Base-by-base conservation (phyloP, 106 monocot species). In the Phalaenopsis aphrodite region DNA sequence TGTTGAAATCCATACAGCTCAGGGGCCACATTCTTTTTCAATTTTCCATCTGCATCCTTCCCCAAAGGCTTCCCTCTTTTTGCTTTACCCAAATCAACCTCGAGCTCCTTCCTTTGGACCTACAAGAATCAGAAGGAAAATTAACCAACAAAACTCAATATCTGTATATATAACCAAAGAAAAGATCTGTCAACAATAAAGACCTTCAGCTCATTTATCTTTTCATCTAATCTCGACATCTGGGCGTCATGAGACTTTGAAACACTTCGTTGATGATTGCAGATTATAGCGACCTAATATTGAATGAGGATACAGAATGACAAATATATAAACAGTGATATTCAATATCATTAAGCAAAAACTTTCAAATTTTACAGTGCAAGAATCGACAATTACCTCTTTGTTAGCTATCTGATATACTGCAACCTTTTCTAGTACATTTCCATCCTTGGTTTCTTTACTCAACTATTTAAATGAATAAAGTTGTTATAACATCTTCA, bases 231-330 rank as follows among this genome's bases (percentile, higher is more conserved):
- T 89, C 78, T 88, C 41, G 86, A 82, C 90, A 94, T 97, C 83
- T 92, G 93, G 72, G 88, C 80, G 14, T 97, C 96, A 86, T 97
- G 96, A 8, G 92, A 80, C 87, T 97, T 97, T 47, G 94, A 93
- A 52, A 97, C 96, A 79, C 80, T 90, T 12, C 96, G 85, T 78
- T 94, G 96, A 88, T 97, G 96, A 81, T 97, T 97, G 78, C 96
- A 97, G 64, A 97, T 94, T 37, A 94, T 94, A 30, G 96, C 96
- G 66, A 94, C 96, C 96, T 94, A 75, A 73, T 48, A 43, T 30
- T 0, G 79, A 78, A 42, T 43, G 4, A 5, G 30, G 5, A 65
- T 18, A 36, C 45, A 23, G 9, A 18, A 7, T 9, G 49, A 45
- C 61, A 43, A 16, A 72, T 11, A 77, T 15, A 56, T 77, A 75